Evolutionary conservation across 148 eudicot genomes (phyloP).

Genomic region (Fagopyrum homotropicum): DNA sequence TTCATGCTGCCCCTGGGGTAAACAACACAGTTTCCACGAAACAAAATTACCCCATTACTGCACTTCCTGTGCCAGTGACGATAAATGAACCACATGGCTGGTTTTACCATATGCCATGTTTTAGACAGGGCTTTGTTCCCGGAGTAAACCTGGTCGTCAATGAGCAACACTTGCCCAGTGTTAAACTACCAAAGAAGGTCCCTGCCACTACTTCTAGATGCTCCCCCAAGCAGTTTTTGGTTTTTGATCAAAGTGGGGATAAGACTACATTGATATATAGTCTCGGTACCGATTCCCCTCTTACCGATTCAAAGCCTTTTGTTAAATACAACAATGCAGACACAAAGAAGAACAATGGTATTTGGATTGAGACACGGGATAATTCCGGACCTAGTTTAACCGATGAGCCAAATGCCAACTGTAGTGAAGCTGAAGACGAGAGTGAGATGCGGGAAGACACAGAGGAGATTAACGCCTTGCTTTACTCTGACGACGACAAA

Average conservation of each 20-base stretch:
- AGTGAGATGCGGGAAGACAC: slow-evolving; percentile 77
- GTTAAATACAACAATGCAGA: slow-evolving; percentile 3
- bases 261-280: slow-evolving; percentile 66
- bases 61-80: slow-evolving; percentile 25
- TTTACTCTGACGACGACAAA: slow-evolving; percentile 68
- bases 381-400: slow-evolving; percentile 29
- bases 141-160: slow-evolving; percentile 15
- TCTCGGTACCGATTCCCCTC: slow-evolving; percentile 40
- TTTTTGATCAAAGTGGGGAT: slow-evolving; percentile 83
- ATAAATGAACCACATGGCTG: slow-evolving; percentile 40
- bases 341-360: background rate
- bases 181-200: slow-evolving; percentile 11
- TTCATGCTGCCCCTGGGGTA: slow-evolving; percentile 28
- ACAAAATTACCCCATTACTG: slow-evolving; percentile 22
- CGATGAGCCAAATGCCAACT: slow-evolving; percentile 31
- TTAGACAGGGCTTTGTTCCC: slow-evolving; percentile 34
- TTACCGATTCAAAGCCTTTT: slow-evolving; percentile 31
- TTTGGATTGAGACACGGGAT: background rate
- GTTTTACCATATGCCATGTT: slow-evolving; percentile 44
- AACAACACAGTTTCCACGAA: slow-evolving; percentile 26
- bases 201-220: slow-evolving; percentile 19
- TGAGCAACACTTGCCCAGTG: slow-evolving; percentile 4
- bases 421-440: slow-evolving; percentile 23
- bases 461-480: slow-evolving; percentile 82
- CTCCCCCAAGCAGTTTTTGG: slow-evolving; percentile 63